Percentiles rank a stretch among this genome's conserved stretches.
These are phyloP conservation scores for Candida hungchunana DNA, from an alignment of 805 yeast species.

Conservation along the genomic window DNA sequence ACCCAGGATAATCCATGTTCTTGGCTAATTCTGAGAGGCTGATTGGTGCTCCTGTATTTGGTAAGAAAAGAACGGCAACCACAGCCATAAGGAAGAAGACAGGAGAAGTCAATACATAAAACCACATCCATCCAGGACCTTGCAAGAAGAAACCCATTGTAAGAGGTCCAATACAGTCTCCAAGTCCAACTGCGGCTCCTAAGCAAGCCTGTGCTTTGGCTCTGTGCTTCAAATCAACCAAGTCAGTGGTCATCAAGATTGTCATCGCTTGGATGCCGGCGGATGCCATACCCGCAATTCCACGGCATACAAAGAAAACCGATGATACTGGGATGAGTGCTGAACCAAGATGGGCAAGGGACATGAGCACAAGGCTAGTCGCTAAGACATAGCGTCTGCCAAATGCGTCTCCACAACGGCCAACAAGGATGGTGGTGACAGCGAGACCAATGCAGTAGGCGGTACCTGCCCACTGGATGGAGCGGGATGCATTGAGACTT, in stretches of 20 bases:
- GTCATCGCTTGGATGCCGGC: constrained; percentile 49
- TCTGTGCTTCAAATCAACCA: constrained; percentile 45
- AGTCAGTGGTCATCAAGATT: constrained; percentile 49
- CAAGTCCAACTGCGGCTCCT: constrained; percentile 46
- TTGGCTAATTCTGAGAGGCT: constrained; percentile 1
- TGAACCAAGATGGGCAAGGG: constrained; percentile 42
- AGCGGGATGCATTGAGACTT: constrained; percentile 39
- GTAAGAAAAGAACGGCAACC: constrained; percentile 2
- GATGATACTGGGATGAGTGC: constrained; percentile 43
- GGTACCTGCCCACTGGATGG: constrained; percentile 60
- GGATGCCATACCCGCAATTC: constrained; percentile 51
- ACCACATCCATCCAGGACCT: constrained; percentile 43
- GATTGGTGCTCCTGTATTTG: neutral
- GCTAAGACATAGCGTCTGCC: constrained; percentile 46
- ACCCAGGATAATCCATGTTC: constrained; percentile 10
- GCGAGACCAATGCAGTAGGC: constrained; percentile 47
- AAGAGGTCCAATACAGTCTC: constrained; percentile 54
- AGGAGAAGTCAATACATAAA: constrained; percentile 45
- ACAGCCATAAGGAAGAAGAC: constrained; percentile 12
- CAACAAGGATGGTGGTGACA: constrained; percentile 49
- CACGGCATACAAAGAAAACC: constrained; percentile 47
- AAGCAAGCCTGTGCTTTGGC: constrained; percentile 54
- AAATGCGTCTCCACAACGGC: constrained; percentile 52
- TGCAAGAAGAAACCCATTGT: constrained; percentile 48
- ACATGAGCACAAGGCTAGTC: constrained; percentile 35